phyloP scores from a whole-genome alignment of 2,329 filamentous ascomycete species.

The Claviceps digitariae region DNA sequence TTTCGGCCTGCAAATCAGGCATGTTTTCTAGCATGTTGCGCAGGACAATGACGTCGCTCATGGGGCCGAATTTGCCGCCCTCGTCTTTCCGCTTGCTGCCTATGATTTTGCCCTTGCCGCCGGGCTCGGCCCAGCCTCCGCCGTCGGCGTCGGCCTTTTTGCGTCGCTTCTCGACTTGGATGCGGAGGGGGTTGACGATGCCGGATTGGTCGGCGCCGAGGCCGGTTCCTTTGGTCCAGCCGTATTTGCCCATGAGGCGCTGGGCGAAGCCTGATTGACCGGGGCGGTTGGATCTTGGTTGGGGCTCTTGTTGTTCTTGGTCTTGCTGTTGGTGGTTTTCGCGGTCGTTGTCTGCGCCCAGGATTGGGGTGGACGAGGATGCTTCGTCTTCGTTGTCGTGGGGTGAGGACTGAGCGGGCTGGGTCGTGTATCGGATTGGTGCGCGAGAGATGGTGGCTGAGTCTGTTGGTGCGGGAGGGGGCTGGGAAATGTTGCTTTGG shows the following conservation, averaged over 20 bases:
- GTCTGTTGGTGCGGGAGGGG: conserved; percentile 26
- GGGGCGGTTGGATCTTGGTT: conserved; percentile 48
- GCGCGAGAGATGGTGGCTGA: conserved; percentile 60
- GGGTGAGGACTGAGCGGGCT: conserved; percentile 9
- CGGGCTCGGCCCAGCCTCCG: conserved; percentile 60
- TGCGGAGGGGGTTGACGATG: conserved; percentile 70
- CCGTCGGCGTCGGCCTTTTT: conserved; percentile 67
- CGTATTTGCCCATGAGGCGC: conserved; percentile 84
- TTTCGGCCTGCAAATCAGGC: conserved; percentile 60
- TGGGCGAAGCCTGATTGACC: conserved; percentile 77
- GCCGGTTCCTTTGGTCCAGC: conserved; percentile 79
- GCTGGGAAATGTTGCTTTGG: conserved; percentile 20
- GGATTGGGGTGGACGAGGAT: conserved; percentile 32
- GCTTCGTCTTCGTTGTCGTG: conserved; percentile 25
- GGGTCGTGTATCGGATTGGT: conserved; percentile 56
- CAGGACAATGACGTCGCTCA: conserved; percentile 73
- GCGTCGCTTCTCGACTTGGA: conserved; percentile 76
- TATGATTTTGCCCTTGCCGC: conserved; percentile 63
- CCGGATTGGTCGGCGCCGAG: conserved; percentile 72
- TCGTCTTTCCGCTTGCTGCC: conserved; percentile 50
- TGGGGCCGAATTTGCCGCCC: conserved; percentile 47
- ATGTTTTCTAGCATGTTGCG: conserved; percentile 78
- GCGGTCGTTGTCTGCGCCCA: conserved; percentile 22
- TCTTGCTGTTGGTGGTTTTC: conserved; percentile 6
- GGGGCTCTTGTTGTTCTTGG: conserved; percentile 24